These are phyloP conservation scores for Halenospora varia DNA, from an alignment of 495 filamentous ascomycete genomes.

Conservation along the genomic window DNA sequence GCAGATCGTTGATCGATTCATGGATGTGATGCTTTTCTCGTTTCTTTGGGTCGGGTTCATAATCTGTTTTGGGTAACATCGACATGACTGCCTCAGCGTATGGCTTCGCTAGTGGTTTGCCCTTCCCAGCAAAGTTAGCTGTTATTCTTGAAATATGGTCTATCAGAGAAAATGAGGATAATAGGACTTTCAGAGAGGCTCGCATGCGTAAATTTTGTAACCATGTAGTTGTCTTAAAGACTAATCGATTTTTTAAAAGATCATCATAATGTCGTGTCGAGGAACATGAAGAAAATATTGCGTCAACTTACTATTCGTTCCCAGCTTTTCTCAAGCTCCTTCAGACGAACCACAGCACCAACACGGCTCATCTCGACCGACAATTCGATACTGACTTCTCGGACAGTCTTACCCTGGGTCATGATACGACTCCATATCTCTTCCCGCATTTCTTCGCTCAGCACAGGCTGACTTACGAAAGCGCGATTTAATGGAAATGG, in stretches of 20 bases:
- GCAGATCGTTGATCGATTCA: slow-evolving; percentile 90
- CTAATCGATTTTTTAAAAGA: slow-evolving; percentile 83
- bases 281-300: slow-evolving; percentile 22
- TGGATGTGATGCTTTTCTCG: slow-evolving; percentile 35
- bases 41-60: slow-evolving; percentile 13
- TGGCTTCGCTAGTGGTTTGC: slow-evolving; percentile 68
- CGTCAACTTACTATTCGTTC: slow-evolving; percentile 55
- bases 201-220: slow-evolving; percentile 58
- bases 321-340: slow-evolving; percentile 81
- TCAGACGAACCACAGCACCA: slow-evolving; percentile 82
- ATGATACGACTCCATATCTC: slow-evolving; percentile 69
- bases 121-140: slow-evolving; percentile 43
- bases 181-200: slow-evolving; percentile 40
- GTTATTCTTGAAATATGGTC: not conserved
- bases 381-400: slow-evolving; percentile 71
- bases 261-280: slow-evolving; percentile 39
- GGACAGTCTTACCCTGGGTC: slow-evolving; percentile 59
- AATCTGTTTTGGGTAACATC: slow-evolving; percentile 65
- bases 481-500: slow-evolving; percentile 75
- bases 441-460: slow-evolving; percentile 72
- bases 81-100: slow-evolving; percentile 70
- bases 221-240: slow-evolving; percentile 93
- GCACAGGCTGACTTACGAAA: slow-evolving; percentile 69
- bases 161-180: slow-evolving; percentile 4
- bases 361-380: slow-evolving; percentile 83